Base-by-base conservation (phyloP, 1,284 basidiomycete genomes). In the Ganoderma resinaceum region DNA sequence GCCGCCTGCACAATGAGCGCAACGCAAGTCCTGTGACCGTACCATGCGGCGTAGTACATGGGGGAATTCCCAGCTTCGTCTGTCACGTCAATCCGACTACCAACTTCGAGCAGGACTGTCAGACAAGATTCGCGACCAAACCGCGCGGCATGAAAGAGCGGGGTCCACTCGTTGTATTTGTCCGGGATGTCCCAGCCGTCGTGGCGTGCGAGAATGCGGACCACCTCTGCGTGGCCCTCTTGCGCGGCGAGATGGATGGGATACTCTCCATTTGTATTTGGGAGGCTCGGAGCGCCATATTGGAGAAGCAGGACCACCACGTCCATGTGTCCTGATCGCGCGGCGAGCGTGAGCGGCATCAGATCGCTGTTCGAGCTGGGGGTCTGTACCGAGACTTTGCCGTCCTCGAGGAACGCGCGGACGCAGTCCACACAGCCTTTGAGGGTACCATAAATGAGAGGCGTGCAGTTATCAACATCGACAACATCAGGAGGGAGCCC, bases 131-230 rank as follows among this genome's bases (percentile, higher is more conserved):
- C 82, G 75, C 93, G 94, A 0, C 98, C 97, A 72, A 95, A 92
- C 38, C 96, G 91, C 1, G 97, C 94, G 4, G 98, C 96, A 79
- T 99, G 97, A 79, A 98, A 97, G 61, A 99, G 86, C 26, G 98
- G 97, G 8, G 97, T 99, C 96, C 98, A 99, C 78, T 97, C 94
- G 77, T 98, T 95, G 80, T 97, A 96, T 79, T 98, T 99, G 85
- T 99, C 97, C 5, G 92, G 90, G 31, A 90, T 86, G 78, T 99
- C 95, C 89, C 95, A 95, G 9, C 93, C 94, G 11, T 93, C 90
- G 49, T 87, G 86, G 35, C 80, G 80, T 5, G 96, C 83, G n/a
- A 99, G 89, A 11, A 97, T 80, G 66, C 84, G 86, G 76, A 97
- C 95, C 31, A 98, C 90, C 33, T 91, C 89, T 5, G 87, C 88